A percentile compares a stretch with the other conserved stretches of the same genome.
Evolutionary conservation across 2,329 filamentous ascomycete species (phyloP).

Genomic region (Xylariaceae sp.): DNA sequence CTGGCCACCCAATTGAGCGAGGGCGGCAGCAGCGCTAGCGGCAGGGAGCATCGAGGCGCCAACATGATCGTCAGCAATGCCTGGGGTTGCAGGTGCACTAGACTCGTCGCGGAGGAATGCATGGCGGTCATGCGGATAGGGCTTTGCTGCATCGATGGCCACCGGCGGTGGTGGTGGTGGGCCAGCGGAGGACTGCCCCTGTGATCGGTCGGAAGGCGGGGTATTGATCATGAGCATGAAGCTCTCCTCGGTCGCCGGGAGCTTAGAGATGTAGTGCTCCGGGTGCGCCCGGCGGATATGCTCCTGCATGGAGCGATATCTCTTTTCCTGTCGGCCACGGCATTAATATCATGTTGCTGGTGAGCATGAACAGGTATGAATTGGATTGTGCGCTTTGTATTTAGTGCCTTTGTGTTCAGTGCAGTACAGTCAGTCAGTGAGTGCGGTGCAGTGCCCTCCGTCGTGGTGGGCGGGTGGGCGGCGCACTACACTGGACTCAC

Average conservation of each 20-base stretch:
- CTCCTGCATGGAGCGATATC: slow-evolving; percentile 98
- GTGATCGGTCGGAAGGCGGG: slow-evolving; percentile 70
- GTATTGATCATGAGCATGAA: slow-evolving; percentile 95
- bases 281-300: slow-evolving; percentile 97
- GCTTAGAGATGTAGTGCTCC: slow-evolving; percentile 95
- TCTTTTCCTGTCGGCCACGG: slow-evolving; percentile 68
- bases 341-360: slow-evolving; percentile 23
- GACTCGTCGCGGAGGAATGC: slow-evolving; percentile 66
- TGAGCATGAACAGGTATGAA: neutral
- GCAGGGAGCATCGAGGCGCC: slow-evolving; percentile 63
- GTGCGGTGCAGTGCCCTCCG: neutral
- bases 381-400: neutral
- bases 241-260: slow-evolving; percentile 96
- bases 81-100: slow-evolving; percentile 65
- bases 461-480: neutral
- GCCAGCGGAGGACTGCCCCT: slow-evolving; percentile 37
- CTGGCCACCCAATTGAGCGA: slow-evolving; percentile 74
- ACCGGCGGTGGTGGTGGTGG: slow-evolving; percentile 28
- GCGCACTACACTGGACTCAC: neutral
- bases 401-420: neutral
- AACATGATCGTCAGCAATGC: slow-evolving; percentile 66
- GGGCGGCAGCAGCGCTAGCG: slow-evolving; percentile 77
- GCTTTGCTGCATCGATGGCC: slow-evolving; percentile 34
- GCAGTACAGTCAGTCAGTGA: neutral
- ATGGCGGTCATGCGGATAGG: slow-evolving; percentile 61